Evolutionary conservation across 495 filamentous ascomycete species (phyloP), one percentile per base, ranked within the genome.

Genomic region (Clavariopsis aquatica): DNA sequence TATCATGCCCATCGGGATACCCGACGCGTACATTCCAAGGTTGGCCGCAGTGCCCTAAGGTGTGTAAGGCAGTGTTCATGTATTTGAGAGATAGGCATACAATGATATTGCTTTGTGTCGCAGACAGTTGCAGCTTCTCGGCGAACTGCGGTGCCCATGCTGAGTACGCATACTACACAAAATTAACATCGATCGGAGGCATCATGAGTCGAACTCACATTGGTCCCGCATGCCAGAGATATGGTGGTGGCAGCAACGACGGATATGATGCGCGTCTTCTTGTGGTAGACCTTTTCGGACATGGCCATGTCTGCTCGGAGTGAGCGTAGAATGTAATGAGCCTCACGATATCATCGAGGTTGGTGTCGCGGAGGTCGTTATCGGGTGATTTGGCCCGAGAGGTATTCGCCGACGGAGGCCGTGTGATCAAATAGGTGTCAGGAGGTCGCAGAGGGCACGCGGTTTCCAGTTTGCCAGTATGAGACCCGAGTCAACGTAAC

Each of bases 101-200:
- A 70, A 98, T 95, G 60, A 97, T 72, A 74, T 98, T 97, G 76
- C 82, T 89, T 75, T 96, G 83, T 26, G 92, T 98, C 24, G 94
- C 88, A 1, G 91, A 91, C 54, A 98, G 85, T 75, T 89, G 84
- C 76, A 98, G 80, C 61, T 82, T 84, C 62, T 92, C 86, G 24
- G 92, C 92, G 70, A 97, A 96, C 75, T 96, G 92, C 17, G 94
- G 94, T 27, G 88, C 93, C 92, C 95, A 98, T 77, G 94, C 95
- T 57, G 92, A 96, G 72, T 97, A 98, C 66, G 93, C 95, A 84
- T 98, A 98, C 92, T 96, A 51, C 6, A 7, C 22, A 49, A 19
- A 19, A 47, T 73, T 23, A 71, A 53, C 43, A 28, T 34, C 29
- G 15, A 41, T 12, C 13, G 34, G 24, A 17, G 19, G 29, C 15